Evolutionary conservation across 73 alveolate genomes (phyloP).

Genomic region (Urostyla sp.): DNA sequence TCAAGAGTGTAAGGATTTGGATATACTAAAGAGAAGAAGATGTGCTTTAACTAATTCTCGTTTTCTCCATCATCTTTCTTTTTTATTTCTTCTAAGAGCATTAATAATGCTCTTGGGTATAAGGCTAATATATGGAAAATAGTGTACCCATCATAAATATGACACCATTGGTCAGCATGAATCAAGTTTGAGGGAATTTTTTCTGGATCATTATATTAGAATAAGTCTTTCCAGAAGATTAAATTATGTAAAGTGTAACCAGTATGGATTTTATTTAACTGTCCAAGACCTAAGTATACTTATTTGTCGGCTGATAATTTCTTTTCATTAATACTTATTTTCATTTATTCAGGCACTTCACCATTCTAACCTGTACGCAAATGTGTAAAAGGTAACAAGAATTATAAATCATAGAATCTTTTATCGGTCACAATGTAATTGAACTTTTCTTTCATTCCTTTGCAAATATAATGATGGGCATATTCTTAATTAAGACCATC

Average conservation of each 20-base stretch:
- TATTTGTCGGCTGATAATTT: neutral
- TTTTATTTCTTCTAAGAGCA: neutral
- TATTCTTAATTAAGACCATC: conserved; percentile 1
- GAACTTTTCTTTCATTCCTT: conserved; percentile 30
- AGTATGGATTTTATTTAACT: conserved; percentile 10
- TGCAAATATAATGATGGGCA: conserved; percentile 40
- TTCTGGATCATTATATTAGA: too few species aligned
- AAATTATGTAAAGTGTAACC: conserved; percentile 25
- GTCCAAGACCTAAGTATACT: conserved; percentile 17
- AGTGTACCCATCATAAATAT: conserved; percentile 2
- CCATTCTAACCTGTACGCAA: too few species aligned
- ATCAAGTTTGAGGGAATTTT: too few species aligned
- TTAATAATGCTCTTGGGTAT: neutral
- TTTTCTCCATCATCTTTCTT: conserved; percentile 36
- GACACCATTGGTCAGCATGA: too few species aligned
- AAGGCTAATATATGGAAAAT: conserved; percentile 16
- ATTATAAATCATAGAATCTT: conserved; percentile 25
- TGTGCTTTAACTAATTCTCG: conserved; percentile 6
- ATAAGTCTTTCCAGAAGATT: conserved; percentile 8
- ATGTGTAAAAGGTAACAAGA: conserved; percentile 14
- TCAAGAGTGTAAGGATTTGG: neutral
- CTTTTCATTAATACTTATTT: conserved; percentile 26
- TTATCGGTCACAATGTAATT: conserved; percentile 37
- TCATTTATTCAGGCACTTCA: too few species aligned
- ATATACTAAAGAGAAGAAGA: neutral